Base-by-base conservation (phyloP, 2,329 filamentous ascomycete genomes). In the Trichoderma breve region DNA sequence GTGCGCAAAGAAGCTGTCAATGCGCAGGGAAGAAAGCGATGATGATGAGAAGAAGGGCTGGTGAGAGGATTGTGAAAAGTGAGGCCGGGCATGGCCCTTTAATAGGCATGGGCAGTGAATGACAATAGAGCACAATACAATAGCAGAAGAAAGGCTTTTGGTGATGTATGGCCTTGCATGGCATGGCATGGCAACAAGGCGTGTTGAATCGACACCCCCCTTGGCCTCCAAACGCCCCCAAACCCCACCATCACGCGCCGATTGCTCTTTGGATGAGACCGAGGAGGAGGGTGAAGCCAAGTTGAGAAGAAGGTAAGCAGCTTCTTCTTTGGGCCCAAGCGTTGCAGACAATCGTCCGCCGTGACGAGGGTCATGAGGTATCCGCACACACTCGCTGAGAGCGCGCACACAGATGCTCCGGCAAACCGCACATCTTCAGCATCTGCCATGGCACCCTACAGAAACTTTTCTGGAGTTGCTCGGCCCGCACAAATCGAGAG, bases 181-280 rank as follows among this genome's bases (percentile, higher is more conserved):
- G 47, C 55, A 65, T 65, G 43, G 60, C 28, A 70, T 47, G 60
- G 51, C 47, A 30, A 21, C 60, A 34, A 47, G 43, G 43, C 24
- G 47, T 62, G 53, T 69, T 69, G 70, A 72, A 69, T 62, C 64
- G 55, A 62, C 62, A 60, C 66, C 66, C 69, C 67, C 67, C 65
- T 55, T 39, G 24, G 70, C 32, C 21, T 26, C n/a, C 65, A 47
- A 61, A 53, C 34, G 18, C 39, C 36, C 71, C 51, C 34, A 65
- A 53, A 65, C 71, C 61, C 72, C 68, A 71, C 61, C 55, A 73
- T 73, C 72, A 73, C 72, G 72, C 72, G 72, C 68, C 67, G 67
- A 73, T 73, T 71, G 36, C 43, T 43, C 47, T 57, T 62, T 66
- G 72, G 68, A 73, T 71, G 72, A 71, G 72, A 63, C 62, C 72